Percentiles rank a stretch among this genome's conserved stretches.
Evolutionary conservation across 768 basidiomycete species (phyloP).

Genomic region (Amanita inopinata): DNA sequence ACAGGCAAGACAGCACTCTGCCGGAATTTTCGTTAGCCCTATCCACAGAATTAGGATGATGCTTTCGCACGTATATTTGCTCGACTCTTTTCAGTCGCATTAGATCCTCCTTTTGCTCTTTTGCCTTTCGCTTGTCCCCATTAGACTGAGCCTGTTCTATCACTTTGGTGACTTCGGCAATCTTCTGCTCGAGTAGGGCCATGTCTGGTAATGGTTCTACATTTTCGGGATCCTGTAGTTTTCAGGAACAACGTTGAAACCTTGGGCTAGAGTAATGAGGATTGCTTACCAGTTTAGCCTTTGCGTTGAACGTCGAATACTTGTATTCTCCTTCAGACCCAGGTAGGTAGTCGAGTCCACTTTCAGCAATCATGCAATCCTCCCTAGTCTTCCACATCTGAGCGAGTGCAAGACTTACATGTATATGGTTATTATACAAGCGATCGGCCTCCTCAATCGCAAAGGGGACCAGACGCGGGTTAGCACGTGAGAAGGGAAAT

Average conservation of each 20-base stretch:
- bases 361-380: conserved; percentile 90
- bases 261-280: too few relatives aligned
- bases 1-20: conserved; percentile 80
- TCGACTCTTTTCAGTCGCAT: conserved; percentile 86
- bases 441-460: conserved; percentile 94
- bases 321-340: conserved; percentile 52
- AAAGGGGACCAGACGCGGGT: conserved; percentile 72
- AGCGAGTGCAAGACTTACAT: conserved; percentile 76
- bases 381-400: conserved; percentile 96
- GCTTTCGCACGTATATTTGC: conserved; percentile 78
- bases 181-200: conserved; percentile 61
- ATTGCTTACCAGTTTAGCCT: conserved; percentile 21
- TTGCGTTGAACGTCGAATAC: conserved; percentile 35
- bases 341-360: conserved; percentile 77
- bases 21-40: conserved; percentile 1
- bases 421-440: conserved; percentile 84
- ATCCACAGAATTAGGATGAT: neutral
- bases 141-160: conserved; percentile 39
- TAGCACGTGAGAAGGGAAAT: conserved; percentile 79
- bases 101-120: conserved; percentile 67
- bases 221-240: conserved; percentile 50
- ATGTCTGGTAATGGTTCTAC: conserved; percentile 66
- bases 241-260: too few relatives aligned
- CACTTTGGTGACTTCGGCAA: conserved; percentile 50
- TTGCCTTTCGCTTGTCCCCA: conserved; percentile 50